These are phyloP conservation scores for Botryotinia convoluta DNA, from an alignment of 2,329 filamentous ascomycete species.

Conservation along the genomic window DNA sequence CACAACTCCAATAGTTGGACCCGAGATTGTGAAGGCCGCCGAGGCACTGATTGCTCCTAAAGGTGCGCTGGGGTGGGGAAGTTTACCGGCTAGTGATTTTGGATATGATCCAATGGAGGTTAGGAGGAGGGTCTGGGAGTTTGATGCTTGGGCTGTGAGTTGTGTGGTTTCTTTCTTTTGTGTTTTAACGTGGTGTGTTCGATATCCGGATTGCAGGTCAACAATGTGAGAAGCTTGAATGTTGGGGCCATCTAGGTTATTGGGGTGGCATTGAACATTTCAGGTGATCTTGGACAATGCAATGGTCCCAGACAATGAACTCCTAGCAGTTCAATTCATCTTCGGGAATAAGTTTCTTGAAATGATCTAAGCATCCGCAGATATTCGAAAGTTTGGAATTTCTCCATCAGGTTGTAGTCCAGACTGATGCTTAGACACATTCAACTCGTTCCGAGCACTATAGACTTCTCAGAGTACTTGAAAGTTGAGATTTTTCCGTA, in stretches of 20 bases:
- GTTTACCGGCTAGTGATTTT: neutral
- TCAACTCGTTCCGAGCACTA: neutral
- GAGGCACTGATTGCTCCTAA: slow-evolving; percentile 40
- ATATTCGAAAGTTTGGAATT: neutral
- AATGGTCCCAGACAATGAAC: neutral
- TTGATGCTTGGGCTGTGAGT: slow-evolving; percentile 10
- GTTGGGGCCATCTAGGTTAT: neutral
- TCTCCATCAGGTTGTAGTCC: too few relatives aligned
- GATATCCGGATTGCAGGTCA: neutral
- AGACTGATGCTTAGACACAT: neutral
- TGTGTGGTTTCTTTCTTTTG: neutral
- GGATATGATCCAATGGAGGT: neutral
- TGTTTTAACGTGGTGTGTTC: too few relatives aligned
- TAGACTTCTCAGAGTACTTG: neutral
- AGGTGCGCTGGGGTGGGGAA: slow-evolving; percentile 10
- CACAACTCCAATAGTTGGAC: slow-evolving; percentile 54
- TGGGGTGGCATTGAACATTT: neutral
- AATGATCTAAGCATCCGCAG: neutral
- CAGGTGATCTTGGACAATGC: neutral
- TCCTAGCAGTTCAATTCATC: neutral
- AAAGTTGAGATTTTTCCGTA: neutral
- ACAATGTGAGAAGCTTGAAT: too few relatives aligned
- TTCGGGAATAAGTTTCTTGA: neutral
- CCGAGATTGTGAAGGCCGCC: slow-evolving; percentile 48
- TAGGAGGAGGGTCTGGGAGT: neutral